Conservation (phyloP, 1,139 yeast genomes). For the Blastobotrys apis region DNA sequence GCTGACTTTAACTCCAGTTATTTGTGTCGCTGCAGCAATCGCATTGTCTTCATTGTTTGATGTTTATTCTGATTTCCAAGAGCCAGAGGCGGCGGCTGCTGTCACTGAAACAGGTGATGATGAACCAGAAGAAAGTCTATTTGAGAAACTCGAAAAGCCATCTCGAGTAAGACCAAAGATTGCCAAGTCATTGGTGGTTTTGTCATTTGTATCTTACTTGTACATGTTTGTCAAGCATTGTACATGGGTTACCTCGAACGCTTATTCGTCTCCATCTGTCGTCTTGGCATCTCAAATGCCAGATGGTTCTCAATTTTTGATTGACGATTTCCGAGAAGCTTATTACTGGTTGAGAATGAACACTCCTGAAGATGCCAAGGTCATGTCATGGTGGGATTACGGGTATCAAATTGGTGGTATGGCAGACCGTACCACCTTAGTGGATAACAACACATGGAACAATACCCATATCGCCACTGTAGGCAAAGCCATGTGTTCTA, state of each 20-base stretch:
- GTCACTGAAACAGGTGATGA: slow-evolving; percentile 4
- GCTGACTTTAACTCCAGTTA: slow-evolving; percentile 93
- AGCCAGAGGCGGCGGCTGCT: slow-evolving; percentile 4
- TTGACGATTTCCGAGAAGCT: slow-evolving; percentile 98
- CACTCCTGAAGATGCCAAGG: slow-evolving; percentile 91
- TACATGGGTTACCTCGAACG: slow-evolving; percentile 95
- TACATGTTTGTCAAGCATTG: slow-evolving; percentile 86
- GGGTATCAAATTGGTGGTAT: slow-evolving; percentile 99
- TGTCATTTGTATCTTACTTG: slow-evolving; percentile 72
- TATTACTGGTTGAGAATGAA: slow-evolving; percentile 99
- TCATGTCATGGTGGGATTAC: slow-evolving; percentile 99
- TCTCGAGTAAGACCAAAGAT: slow-evolving; percentile 36
- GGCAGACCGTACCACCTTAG: slow-evolving; percentile 98
- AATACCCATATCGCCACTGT: slow-evolving; percentile 99
- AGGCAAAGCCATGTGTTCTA: slow-evolving; percentile 94
- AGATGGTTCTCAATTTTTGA: slow-evolving; percentile 79
- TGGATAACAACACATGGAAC: slow-evolving; percentile 99
- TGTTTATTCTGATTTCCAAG: slow-evolving; percentile 64
- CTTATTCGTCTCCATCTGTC: slow-evolving; percentile 97
- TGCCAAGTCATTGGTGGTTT: slow-evolving; percentile 59
- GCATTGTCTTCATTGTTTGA: slow-evolving; percentile 83
- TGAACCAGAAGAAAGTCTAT: slow-evolving; percentile 13
- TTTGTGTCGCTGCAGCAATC: slow-evolving; percentile 87
- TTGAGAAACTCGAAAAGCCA: slow-evolving; percentile 8
- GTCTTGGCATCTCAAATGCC: slow-evolving; percentile 80